Evolutionary conservation across 2,329 filamentous ascomycete species (phyloP).

Genomic region (Hypoxylon sp.): DNA sequence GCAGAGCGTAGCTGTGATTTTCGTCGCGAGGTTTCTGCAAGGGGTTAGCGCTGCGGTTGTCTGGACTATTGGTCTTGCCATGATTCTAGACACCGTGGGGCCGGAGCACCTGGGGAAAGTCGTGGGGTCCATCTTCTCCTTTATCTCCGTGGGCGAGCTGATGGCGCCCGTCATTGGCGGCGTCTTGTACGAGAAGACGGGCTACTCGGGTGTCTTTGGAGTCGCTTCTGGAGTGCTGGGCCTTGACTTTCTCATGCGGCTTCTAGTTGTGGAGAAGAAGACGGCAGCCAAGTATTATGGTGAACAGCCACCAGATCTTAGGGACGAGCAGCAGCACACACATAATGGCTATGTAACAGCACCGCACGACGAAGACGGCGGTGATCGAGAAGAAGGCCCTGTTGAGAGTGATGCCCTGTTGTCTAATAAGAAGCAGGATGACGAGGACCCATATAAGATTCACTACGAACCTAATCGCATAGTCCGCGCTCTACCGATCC

Average conservation of each 20-base stretch:
- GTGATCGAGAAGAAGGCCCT: slow-evolving; percentile 44
- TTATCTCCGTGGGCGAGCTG: slow-evolving; percentile 71
- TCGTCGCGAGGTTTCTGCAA: slow-evolving; percentile 69
- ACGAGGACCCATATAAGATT: slow-evolving; percentile 60
- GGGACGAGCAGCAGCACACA: slow-evolving; percentile 39
- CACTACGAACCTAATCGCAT: slow-evolving; percentile 57
- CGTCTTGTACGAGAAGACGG: slow-evolving; percentile 70
- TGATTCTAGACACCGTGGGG: slow-evolving; percentile 72
- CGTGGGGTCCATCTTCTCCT: slow-evolving; percentile 73
- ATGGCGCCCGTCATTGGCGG: slow-evolving; percentile 72
- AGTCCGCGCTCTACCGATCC: slow-evolving; percentile 62
- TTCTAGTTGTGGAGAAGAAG: slow-evolving; percentile 75
- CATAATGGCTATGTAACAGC: slow-evolving; percentile 31
- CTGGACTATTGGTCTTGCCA: slow-evolving; percentile 68
- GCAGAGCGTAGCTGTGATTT: slow-evolving; percentile 62
- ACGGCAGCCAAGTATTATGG: slow-evolving; percentile 63
- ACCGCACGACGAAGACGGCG: slow-evolving; percentile 39
- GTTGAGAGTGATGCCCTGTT: slow-evolving; percentile 60
- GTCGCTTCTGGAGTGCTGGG: slow-evolving; percentile 68
- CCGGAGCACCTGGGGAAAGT: slow-evolving; percentile 71
- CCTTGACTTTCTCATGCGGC: slow-evolving; percentile 72
- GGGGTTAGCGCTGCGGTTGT: slow-evolving; percentile 71
- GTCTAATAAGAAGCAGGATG: slow-evolving; percentile 50
- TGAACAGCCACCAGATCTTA: background rate
- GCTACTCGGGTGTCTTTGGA: slow-evolving; percentile 71